These are phyloP conservation scores for Coemansia sp. DNA, from an alignment of 192 early-diverging fungal genomes.

Conservation along the genomic window DNA sequence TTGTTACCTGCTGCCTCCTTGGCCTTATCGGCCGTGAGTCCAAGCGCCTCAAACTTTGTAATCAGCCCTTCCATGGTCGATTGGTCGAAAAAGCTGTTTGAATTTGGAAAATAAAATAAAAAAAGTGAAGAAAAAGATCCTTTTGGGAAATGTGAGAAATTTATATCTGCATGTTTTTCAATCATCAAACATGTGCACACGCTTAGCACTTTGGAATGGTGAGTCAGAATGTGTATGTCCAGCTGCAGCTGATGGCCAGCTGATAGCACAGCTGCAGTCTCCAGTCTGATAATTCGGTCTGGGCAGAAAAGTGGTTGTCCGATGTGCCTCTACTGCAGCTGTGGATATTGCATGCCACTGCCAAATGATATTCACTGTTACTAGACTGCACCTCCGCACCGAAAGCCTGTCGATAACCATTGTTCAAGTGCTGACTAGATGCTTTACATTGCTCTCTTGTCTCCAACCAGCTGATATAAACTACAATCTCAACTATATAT, in stretches of 20 bases:
- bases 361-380: conserved; percentile 6
- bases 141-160: neutral
- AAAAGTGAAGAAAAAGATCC: neutral
- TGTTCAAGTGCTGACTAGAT: neutral
- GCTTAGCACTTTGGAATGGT: neutral
- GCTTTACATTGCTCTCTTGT: neutral
- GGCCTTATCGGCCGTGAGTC: conserved; percentile 87
- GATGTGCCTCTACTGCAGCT: neutral
- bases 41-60: conserved; percentile 79
- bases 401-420: neutral
- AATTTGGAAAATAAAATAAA: neutral
- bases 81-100: conserved; percentile 1
- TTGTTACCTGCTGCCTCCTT: conserved; percentile 96
- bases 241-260: neutral
- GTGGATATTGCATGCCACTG: conserved; percentile 7
- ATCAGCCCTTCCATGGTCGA: conserved; percentile 54
- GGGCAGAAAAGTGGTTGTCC: neutral
- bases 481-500: neutral
- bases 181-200: neutral
- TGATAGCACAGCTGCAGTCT: neutral
- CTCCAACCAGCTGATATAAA: neutral
- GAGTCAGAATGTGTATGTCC: neutral
- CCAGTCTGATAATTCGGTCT: neutral
- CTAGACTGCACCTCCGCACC: neutral
- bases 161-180: neutral